Evolutionary conservation across 495 filamentous ascomycete genomes (phyloP), one percentile per base, ranked within the genome.

Genomic region (Paragyromitra xinjiangensis): DNA sequence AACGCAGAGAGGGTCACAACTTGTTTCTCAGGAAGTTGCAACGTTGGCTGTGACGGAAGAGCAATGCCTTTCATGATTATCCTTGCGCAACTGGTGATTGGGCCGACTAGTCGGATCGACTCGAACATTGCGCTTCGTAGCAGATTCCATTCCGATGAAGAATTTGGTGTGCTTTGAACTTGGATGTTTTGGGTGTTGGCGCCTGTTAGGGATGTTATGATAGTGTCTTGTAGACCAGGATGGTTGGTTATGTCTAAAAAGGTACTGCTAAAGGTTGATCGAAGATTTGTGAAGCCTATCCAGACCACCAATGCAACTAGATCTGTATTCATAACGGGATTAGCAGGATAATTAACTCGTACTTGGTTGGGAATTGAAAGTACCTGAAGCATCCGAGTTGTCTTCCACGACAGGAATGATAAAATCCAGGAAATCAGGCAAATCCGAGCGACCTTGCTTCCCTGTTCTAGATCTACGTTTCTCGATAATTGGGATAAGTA

Each of bases 51-150:
- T 6, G 58, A 62, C 16, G 29, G 58, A 19, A 53, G 50, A n/a
- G 16, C 7, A 53, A 53, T 14, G 50, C 50, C 8, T 53, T 53
- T 53, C 7, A n/a, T 19, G 5, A 53, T 53, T 19, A 53, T 19
- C n/a, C 50, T 53, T n/a, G 50, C 50, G 19, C 50, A 53, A 24
- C 50, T 53, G 4, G 50, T 53, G 50, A 53, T 53, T 22, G 50
- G 50, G 50, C 16, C 50, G 6, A 22, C n/a, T 5, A 53, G 50
- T 6, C 50, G 50, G 19, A 53, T 22, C 50, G 50, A 53, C 50
- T 53, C 50, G n/a, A 53, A 53, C 50, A 53, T 53, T 53, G 50
- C 50, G 50, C 50, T 53, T 53, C 50, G 50, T 19, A 53, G 50
- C 5, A 53, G 50, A 22, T 22, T 53, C 50, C 50, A 53, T 6